Evolutionary conservation across 2,329 filamentous ascomycete species (phyloP).

Genomic region (Fusarium sublunatum): DNA sequence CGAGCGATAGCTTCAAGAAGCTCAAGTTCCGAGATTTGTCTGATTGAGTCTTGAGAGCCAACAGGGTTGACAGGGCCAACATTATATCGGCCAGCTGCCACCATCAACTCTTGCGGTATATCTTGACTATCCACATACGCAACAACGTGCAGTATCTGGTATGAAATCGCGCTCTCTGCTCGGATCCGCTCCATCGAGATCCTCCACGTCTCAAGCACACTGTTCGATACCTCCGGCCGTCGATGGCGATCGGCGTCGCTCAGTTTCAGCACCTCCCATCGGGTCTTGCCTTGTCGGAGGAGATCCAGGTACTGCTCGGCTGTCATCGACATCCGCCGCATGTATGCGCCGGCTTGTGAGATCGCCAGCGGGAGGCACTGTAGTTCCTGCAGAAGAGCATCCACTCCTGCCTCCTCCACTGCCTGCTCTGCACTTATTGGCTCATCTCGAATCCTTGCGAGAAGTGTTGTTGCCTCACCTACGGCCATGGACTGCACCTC

Average conservation of each 20-base stretch:
- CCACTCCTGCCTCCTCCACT: neutral
- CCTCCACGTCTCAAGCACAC: constrained; percentile 6
- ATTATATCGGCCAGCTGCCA: neutral
- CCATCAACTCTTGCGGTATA: neutral
- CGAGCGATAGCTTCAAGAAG: neutral
- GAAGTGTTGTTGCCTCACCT: neutral
- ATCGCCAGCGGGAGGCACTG: neutral
- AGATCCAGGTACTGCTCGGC: neutral
- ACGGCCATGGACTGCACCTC: neutral
- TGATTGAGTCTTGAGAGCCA: too few species aligned
- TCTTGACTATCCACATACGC: neutral
- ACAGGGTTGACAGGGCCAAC: too few species aligned
- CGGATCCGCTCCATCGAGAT: neutral
- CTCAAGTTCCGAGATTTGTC: neutral
- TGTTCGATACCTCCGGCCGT: neutral
- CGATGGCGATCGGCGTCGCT: neutral
- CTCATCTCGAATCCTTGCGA: fast-evolving
- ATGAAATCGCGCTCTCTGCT: neutral
- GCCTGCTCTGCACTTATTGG: neutral
- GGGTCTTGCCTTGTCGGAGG: neutral
- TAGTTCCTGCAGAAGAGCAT: neutral
- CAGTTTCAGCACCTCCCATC: neutral
- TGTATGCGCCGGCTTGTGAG: constrained; percentile 2
- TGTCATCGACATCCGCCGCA: neutral
- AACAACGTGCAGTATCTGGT: neutral